Conservation (phyloP, 2,329 filamentous ascomycete species). For the Trematosphaeria pertusa region DNA sequence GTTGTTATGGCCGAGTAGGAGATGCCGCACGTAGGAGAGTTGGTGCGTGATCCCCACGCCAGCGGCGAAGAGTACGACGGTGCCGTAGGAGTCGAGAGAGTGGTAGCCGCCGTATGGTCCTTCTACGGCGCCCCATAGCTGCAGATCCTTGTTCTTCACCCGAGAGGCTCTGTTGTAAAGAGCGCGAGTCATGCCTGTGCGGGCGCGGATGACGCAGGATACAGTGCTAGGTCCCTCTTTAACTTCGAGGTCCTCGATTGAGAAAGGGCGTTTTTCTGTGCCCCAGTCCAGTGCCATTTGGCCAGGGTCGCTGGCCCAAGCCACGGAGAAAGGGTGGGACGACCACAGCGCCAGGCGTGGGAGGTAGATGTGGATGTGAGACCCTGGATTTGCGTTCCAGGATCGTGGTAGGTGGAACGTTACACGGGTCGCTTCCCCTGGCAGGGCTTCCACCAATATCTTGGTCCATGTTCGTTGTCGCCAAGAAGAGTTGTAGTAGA, state of each 20-base stretch:
- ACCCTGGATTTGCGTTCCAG: conserved; percentile 73
- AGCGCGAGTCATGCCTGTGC: conserved; percentile 81
- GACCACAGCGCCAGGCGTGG: conserved; percentile 71
- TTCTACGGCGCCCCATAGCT: conserved; percentile 76
- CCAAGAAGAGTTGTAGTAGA: conserved; percentile 69
- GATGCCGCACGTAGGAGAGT: conserved; percentile 79
- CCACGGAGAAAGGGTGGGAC: conserved; percentile 78
- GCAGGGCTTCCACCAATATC: conserved; percentile 67
- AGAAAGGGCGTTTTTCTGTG: conserved; percentile 34
- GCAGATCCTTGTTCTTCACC: conserved; percentile 57
- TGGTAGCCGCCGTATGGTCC: conserved; percentile 80
- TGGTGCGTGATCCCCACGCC: conserved; percentile 94
- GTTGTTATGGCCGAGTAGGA: conserved; percentile 61
- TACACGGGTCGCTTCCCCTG: conserved; percentile 73
- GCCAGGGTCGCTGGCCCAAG: conserved; percentile 72
- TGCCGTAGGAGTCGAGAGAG: conserved; percentile 86
- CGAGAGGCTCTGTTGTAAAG: conserved; percentile 71
- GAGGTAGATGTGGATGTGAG: conserved; percentile 79
- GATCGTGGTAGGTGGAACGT: conserved; percentile 73
- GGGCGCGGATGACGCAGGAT: conserved; percentile 79
- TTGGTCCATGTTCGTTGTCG: conserved; percentile 66
- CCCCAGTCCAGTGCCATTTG: conserved; percentile 15
- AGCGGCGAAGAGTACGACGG: conserved; percentile 84
- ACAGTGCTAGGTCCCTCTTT: conserved; percentile 52
- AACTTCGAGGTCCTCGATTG: conserved; percentile 49